A percentile compares a stretch with the other conserved stretches of the same genome.
Evolutionary conservation across 371 early-diverging fungal species (phyloP).

Genomic region (Entomophthora muscae): DNA sequence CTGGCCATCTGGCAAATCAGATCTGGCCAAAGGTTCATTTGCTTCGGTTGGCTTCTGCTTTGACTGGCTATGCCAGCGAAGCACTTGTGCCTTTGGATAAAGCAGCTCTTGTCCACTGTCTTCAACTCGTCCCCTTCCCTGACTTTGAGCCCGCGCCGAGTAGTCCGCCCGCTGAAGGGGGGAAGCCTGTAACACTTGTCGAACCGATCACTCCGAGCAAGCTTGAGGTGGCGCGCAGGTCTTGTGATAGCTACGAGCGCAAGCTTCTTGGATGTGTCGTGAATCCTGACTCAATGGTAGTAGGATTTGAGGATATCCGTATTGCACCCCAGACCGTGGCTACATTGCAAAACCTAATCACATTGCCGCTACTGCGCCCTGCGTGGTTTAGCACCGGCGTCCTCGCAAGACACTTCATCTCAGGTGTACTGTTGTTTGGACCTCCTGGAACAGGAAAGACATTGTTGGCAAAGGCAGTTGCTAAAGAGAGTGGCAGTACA

Average conservation of each 20-base stretch:
- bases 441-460: constrained; percentile 99
- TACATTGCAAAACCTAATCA: constrained; percentile 63
- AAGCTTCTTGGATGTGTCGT: constrained; percentile 33
- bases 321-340: constrained; percentile 39
- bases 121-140: background rate
- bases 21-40: background rate
- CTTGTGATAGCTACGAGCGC: constrained; percentile 25
- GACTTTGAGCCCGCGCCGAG: background rate
- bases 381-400: constrained; percentile 56
- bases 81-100: background rate
- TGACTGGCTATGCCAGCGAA: background rate
- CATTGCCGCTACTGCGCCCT: constrained; percentile 59
- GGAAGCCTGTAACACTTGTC: background rate
- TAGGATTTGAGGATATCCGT: constrained; percentile 35
- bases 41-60: background rate
- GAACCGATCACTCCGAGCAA: background rate
- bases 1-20: background rate
- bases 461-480: constrained; percentile 95
- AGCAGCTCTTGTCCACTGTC: background rate
- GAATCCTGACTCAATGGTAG: constrained; percentile 19
- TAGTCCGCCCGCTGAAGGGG: background rate
- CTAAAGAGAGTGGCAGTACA: constrained; percentile 92
- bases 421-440: constrained; percentile 96
- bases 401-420: constrained; percentile 44
- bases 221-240: background rate